Base-by-base conservation (phyloP, 2,329 filamentous ascomycete species). In the Neonectria hederae region DNA sequence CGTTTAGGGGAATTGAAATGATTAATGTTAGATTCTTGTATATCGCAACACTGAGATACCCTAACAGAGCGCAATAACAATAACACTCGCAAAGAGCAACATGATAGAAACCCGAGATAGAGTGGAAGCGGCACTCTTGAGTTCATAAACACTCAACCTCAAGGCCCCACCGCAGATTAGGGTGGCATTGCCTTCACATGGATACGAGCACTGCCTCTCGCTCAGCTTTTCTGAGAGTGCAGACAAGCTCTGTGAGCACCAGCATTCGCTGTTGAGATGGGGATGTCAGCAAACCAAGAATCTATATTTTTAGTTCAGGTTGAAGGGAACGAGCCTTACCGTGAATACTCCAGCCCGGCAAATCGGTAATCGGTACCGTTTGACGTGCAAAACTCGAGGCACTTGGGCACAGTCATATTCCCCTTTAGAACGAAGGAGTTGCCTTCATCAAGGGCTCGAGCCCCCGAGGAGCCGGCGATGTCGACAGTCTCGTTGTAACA, bases 401-500 rank as follows among this genome's bases (percentile, higher is more conserved):
- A 89, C 62, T 75, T 70, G 19, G 79, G 75, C 10, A 84, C 83
- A 24, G 85, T 88, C 83, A 88, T 85, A 65, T 77, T 76, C 58
- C 80, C 83, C 10, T 78, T 72, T 17, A 72, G 67, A 43, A 82
- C 79, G 61, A 80, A 74, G 66, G 79, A 79, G 51, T 72, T 73
- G 51, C 83, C 82, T 49, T 78, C 81, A 21, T 76, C 68, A 5
- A 89, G 78, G 17, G 86, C 84, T 80, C 84, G 70, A 80, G 81
- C 53, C 64, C 73, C 51, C 28, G 78, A 78, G 5, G 83, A 80
- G 64, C 76, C 75, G 14, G 75, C 65, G 14, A 84, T 71, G 42
- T 78, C 77, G n/a, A 80, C 82, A 2, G 86, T 87, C 72, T 89
- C 87, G 69, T 87, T 86, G 77, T 78, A 88, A 78, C 87, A 89